Conservation (phyloP, 2,329 filamentous ascomycete genomes). For the Trichophyton simii region DNA sequence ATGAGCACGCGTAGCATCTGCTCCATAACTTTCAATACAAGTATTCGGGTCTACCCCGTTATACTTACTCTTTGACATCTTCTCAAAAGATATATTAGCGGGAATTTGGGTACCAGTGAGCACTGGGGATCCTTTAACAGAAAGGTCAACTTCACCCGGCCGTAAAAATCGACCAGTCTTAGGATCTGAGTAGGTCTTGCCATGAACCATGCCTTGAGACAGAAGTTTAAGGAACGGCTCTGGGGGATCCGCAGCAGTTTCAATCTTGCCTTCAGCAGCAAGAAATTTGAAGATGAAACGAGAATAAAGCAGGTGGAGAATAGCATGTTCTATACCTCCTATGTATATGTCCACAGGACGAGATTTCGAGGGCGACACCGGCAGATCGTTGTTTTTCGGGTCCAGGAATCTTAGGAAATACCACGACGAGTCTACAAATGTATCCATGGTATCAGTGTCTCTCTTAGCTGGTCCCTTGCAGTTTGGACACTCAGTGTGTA, state of each 20-base stretch:
- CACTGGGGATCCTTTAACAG: conserved; percentile 43
- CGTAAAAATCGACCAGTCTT: conserved; percentile 62
- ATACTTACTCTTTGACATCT: conserved; percentile 92
- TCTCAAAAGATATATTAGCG: conserved; percentile 60
- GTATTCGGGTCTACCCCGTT: conserved; percentile 74
- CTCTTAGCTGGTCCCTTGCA: conserved; percentile 59
- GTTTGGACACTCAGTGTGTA: conserved; percentile 59
- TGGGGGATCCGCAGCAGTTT: conserved; percentile 26
- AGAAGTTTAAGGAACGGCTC: conserved; percentile 77
- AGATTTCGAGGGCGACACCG: conserved; percentile 45
- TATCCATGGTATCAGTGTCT: conserved; percentile 93
- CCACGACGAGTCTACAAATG: conserved; percentile 91
- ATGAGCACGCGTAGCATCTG: conserved; percentile 73
- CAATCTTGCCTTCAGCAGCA: conserved; percentile 35
- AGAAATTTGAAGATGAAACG: conserved; percentile 86
- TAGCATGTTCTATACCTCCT: conserved; percentile 81
- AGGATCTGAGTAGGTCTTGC: conserved; percentile 67
- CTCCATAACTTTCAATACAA: conserved; percentile 62
- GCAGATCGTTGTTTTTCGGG: conserved; percentile 48
- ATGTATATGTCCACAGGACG: conserved; percentile 81
- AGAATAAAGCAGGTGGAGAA: conserved; percentile 76
- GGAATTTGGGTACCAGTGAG: conserved; percentile 49
- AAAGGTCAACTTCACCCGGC: conserved; percentile 59
- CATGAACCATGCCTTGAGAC: conserved; percentile 88
- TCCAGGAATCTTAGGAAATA: conserved; percentile 61